These are phyloP conservation scores for Aspergillus nanangensis DNA, from an alignment of 495 filamentous ascomycete genomes.

Conservation along the genomic window DNA sequence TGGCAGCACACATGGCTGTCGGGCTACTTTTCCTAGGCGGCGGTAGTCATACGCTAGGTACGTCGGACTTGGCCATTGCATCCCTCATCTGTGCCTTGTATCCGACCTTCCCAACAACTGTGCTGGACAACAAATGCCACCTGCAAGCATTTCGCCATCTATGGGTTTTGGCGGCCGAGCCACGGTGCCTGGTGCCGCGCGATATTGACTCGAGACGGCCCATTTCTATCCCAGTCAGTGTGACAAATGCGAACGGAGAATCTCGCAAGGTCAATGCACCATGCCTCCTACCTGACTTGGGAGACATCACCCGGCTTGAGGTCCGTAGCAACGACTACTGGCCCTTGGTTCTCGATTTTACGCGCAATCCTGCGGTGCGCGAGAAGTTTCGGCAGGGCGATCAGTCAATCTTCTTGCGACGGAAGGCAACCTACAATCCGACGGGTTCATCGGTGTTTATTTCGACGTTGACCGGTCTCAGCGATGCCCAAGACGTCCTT, in stretches of 20 bases:
- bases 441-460: constrained; percentile 68
- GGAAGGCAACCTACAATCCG: constrained; percentile 64
- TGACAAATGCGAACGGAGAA: constrained; percentile 48
- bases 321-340: constrained; percentile 74
- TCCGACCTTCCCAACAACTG: constrained; percentile 80
- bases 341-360: constrained; percentile 79
- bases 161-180: constrained; percentile 91
- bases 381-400: constrained; percentile 62
- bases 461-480: constrained; percentile 56
- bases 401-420: constrained; percentile 76
- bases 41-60: constrained; percentile 87
- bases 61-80: constrained; percentile 80
- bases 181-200: constrained; percentile 78
- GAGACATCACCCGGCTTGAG: constrained; percentile 59
- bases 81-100: constrained; percentile 90
- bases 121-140: constrained; percentile 90
- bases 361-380: constrained; percentile 54
- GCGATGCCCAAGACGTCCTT: constrained; percentile 37
- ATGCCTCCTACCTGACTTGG: constrained; percentile 79
- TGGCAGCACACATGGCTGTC: constrained; percentile 88
- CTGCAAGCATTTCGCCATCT: constrained; percentile 96
- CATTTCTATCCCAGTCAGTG: constrained; percentile 63
- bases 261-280: constrained; percentile 53
- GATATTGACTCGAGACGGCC: constrained; percentile 80
- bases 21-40: constrained; percentile 88